Base-by-base conservation (phyloP, 495 filamentous ascomycete genomes). In the Aspergillus sclerotioniger region DNA sequence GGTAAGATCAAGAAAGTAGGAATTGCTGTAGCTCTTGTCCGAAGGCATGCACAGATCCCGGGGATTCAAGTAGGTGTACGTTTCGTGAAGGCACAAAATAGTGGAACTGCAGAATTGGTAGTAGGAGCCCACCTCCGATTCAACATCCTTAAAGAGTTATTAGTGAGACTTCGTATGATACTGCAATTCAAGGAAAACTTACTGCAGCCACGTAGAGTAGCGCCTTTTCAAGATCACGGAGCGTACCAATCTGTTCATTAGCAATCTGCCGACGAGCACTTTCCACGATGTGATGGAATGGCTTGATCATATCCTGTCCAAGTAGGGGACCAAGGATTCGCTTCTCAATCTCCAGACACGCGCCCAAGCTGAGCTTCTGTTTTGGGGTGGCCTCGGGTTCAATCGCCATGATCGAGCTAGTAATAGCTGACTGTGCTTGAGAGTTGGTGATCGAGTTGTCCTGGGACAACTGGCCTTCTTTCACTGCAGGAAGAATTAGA, bases 1-100 rank as follows among this genome's bases (percentile, higher is more conserved):
- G 66, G 92, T 82, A 54, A 96, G 87, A 77, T 98, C 93, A 67
- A 96, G 84, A 65, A 96, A 96, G 77, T 98, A 98, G 59, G 86
- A 86, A 80, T 86, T 88, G 82, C 84, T 91, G 77, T 96, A 98
- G 33, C 90, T 91, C 56, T 86, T 84, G 69, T 98, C 93, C 69
- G 84, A 74, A 43, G 90, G 87, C 60, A 88, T 82, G 45, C 86
- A 87, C 67, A 89, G 86, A 70, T 98, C 93, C 59, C 83, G 83
- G 64, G 90, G 90, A 76, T 82, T 85, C 16, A 96, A 78, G 69
- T 84, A 83, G 64, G 89, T 84, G 67, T 91, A 88, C 12, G 91
- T 90, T 29, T 89, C 85, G 70, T 91, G 88, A 53, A 96, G 82
- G 74, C 88, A 91, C 71, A 86, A 86, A 66, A 96, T 90, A 28